Percentiles rank a stretch among this genome's conserved stretches.
phyloP scores from a whole-genome alignment of 345 rosid genomes.

The Streptanthus diversifolius region DNA sequence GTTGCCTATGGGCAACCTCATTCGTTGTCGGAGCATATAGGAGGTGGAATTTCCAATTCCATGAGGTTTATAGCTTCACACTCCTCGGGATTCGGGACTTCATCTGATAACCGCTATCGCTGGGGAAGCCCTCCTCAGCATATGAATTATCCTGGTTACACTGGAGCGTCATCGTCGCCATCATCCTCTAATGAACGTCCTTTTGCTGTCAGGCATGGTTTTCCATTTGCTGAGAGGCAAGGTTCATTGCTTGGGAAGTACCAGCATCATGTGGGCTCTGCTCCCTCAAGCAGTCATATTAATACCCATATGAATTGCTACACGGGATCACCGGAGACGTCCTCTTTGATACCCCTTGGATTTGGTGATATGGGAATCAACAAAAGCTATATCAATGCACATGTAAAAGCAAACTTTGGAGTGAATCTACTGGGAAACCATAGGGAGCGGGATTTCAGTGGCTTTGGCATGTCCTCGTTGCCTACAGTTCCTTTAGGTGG shows the following conservation, averaged over 20 bases:
- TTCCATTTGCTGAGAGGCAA: slow-evolving; percentile 50
- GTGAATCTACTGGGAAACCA: slow-evolving; percentile 42
- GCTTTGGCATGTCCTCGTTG: slow-evolving; percentile 52
- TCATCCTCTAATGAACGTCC: slow-evolving; percentile 50
- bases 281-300: slow-evolving; percentile 70
- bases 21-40: slow-evolving; percentile 51
- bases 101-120: slow-evolving; percentile 81
- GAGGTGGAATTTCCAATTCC: slow-evolving; percentile 42
- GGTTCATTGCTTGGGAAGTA: slow-evolving; percentile 55
- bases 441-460: slow-evolving; percentile 50
- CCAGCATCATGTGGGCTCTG: slow-evolving; percentile 88
- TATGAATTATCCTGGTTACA: slow-evolving; percentile 49
- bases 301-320: slow-evolving; percentile 54
- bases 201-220: slow-evolving; percentile 47
- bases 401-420: slow-evolving; percentile 40
- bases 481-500: slow-evolving; percentile 47
- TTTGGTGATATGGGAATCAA: slow-evolving; percentile 48
- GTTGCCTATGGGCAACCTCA: slow-evolving; percentile 48
- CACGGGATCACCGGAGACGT: slow-evolving; percentile 55
- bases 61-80: slow-evolving; percentile 51
- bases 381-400: slow-evolving; percentile 46
- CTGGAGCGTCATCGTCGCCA: slow-evolving; percentile 55
- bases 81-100: slow-evolving; percentile 55
- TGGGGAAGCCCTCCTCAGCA: slow-evolving; percentile 83
- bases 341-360: slow-evolving; percentile 46